Evolutionary conservation across 2,329 filamentous ascomycete genomes (phyloP).

Genomic region (Trichoderma sp.): DNA sequence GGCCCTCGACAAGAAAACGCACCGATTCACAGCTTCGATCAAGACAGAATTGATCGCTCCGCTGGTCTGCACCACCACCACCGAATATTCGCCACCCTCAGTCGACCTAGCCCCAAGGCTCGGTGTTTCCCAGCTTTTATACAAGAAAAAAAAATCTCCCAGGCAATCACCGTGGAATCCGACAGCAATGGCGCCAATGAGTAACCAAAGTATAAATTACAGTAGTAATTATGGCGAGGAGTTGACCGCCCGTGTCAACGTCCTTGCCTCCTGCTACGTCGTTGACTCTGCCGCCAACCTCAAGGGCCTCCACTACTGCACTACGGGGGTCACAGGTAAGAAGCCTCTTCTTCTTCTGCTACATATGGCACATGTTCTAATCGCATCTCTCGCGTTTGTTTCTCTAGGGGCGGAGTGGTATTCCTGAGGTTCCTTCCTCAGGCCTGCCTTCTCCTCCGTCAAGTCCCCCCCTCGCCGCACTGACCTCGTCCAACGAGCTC

Average conservation of each 20-base stretch:
- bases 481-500: conserved; percentile 65
- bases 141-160: neutral
- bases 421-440: conserved; percentile 87
- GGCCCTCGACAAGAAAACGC: too few relatives aligned
- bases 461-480: conserved; percentile 84
- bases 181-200: conserved; percentile 63
- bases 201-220: conserved; percentile 63
- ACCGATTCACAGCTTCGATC: neutral
- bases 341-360: conserved; percentile 16
- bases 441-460: conserved; percentile 78
- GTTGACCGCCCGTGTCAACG: conserved; percentile 63
- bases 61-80: neutral
- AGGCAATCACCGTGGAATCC: conserved; percentile 25
- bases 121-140: conserved; percentile 4
- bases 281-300: conserved; percentile 71
- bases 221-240: conserved; percentile 75
- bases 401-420: conserved; percentile 76
- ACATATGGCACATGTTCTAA: neutral
- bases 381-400: neutral
- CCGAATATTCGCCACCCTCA: conserved; percentile 11
- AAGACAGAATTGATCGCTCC: neutral
- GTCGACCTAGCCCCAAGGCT: conserved; percentile 19
- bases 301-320: conserved; percentile 90
- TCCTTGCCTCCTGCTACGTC: conserved; percentile 89
- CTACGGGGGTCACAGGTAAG: conserved; percentile 79